These are phyloP conservation scores for Chaetoceros tenuissimus DNA, from an alignment of 108 stramenopile species.

Conservation along the genomic window DNA sequence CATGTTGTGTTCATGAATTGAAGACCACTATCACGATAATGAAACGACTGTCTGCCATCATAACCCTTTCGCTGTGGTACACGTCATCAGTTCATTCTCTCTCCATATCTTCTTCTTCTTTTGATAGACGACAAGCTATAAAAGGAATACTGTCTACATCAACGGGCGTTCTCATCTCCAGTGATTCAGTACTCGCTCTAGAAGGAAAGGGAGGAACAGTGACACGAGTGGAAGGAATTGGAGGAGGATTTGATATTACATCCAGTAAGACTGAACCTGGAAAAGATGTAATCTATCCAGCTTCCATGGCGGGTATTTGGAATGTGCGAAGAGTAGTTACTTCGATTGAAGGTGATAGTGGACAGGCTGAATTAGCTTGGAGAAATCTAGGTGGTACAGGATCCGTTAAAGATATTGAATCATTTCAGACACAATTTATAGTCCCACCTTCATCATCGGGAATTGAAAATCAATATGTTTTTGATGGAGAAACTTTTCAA, in stretches of 20 bases:
- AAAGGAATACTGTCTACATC: background rate
- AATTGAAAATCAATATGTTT: conserved; percentile 27
- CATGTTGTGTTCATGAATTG: too few relatives aligned
- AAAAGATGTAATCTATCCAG: conserved; percentile 36
- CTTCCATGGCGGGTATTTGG: conserved; percentile 45
- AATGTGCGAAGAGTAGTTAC: conserved; percentile 27
- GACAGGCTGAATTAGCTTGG: conserved; percentile 43
- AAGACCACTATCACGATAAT: too few relatives aligned
- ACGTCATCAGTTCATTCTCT: too few relatives aligned
- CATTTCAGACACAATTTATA: conserved; percentile 6
- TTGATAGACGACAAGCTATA: too few relatives aligned
- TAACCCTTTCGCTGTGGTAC: too few relatives aligned
- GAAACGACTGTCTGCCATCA: too few relatives aligned
- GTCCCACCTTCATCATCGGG: conserved; percentile 19
- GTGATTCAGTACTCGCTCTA: background rate
- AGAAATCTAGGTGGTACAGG: conserved; percentile 32
- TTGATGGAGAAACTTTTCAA: conserved; percentile 13
- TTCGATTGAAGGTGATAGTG: conserved; percentile 42
- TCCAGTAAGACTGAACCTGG: conserved; percentile 6
- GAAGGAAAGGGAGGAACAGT: conserved; percentile 2
- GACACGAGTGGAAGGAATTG: conserved; percentile 32
- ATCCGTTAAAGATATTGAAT: background rate
- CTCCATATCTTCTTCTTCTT: too few relatives aligned
- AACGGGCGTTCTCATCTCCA: background rate
- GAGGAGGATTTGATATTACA: conserved; percentile 46